phyloP scores from a whole-genome alignment of 768 basidiomycete species.

The Leccinum disarticulatum region DNA sequence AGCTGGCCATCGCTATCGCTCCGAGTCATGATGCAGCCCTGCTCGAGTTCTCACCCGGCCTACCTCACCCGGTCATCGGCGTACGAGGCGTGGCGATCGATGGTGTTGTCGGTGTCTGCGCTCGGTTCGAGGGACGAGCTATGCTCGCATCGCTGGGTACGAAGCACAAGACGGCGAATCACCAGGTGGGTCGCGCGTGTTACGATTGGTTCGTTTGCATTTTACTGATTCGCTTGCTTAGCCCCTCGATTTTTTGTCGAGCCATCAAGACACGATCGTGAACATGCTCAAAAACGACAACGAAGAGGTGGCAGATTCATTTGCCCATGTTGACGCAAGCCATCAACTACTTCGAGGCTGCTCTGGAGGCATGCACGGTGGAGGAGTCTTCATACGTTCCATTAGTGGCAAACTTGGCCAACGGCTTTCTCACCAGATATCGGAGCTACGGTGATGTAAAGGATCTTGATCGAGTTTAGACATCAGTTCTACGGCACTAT shows the following conservation, averaged over 20 bases:
- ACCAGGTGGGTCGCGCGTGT: slow-evolving; percentile 52
- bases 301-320: too few relatives aligned
- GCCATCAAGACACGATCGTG: slow-evolving; percentile 85
- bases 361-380: slow-evolving; percentile 13
- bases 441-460: slow-evolving; percentile 16
- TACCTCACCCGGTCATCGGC: too few relatives aligned
- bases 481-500: slow-evolving; percentile 8
- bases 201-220: neutral
- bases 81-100: slow-evolving; percentile 67
- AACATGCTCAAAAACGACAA: too few relatives aligned
- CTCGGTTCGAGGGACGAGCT: slow-evolving; percentile 41
- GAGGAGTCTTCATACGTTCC: slow-evolving; percentile 15
- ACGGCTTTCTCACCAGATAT: slow-evolving; percentile 21
- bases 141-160: slow-evolving; percentile 76
- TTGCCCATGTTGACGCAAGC: too few relatives aligned
- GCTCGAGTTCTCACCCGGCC: too few relatives aligned
- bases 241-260: slow-evolving; percentile 71
- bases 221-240: neutral
- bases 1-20: too few relatives aligned
- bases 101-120: slow-evolving; percentile 37
- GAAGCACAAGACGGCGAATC: slow-evolving; percentile 62
- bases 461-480: slow-evolving; percentile 22
- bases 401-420: slow-evolving; percentile 18
- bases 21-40: too few relatives aligned
- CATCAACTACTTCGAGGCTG: slow-evolving; percentile 12